Percentiles rank a stretch among this genome's conserved stretches.
Conservation (phyloP, 306 rosid species). For the Phaseolus lunatus region DNA sequence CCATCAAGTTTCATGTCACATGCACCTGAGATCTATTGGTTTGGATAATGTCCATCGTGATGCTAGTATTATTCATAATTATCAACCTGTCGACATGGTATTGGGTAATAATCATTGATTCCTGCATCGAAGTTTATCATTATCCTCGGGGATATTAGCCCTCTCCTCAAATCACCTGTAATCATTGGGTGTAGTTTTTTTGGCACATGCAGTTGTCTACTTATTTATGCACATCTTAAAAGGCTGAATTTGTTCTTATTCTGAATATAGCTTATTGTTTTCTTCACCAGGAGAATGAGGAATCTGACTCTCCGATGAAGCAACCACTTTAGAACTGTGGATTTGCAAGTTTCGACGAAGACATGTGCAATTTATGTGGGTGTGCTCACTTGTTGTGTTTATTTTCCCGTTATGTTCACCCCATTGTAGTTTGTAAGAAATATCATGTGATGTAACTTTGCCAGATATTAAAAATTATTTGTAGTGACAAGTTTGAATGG, state of each 20-base stretch:
- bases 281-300: slow-evolving; percentile 59
- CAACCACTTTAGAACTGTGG: slow-evolving; percentile 3
- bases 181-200: slow-evolving; percentile 47
- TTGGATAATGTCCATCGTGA: slow-evolving; percentile 43
- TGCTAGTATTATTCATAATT: slow-evolving; percentile 15
- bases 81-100: neutral
- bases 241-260: slow-evolving; percentile 1
- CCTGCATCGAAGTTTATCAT: slow-evolving; percentile 30
- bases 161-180: slow-evolving; percentile 36
- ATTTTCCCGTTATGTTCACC: slow-evolving; percentile 15
- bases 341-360: slow-evolving; percentile 19
- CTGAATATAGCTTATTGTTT: neutral
- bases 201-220: slow-evolving; percentile 40
- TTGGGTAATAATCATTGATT: slow-evolving; percentile 23
- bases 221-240: neutral
- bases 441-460: slow-evolving; percentile 17
- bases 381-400: slow-evolving; percentile 30
- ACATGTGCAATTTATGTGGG: slow-evolving; percentile 28
- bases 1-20: slow-evolving; percentile 52
- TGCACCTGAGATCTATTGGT: slow-evolving; percentile 60
- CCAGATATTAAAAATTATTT: neutral
- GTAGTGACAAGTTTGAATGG: neutral
- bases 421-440: slow-evolving; percentile 36
- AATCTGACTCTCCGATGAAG: slow-evolving; percentile 62
- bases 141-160: neutral